Base-by-base conservation (phyloP, 2,329 filamentous ascomycete species). In the Gaeumannomyces tritici region DNA sequence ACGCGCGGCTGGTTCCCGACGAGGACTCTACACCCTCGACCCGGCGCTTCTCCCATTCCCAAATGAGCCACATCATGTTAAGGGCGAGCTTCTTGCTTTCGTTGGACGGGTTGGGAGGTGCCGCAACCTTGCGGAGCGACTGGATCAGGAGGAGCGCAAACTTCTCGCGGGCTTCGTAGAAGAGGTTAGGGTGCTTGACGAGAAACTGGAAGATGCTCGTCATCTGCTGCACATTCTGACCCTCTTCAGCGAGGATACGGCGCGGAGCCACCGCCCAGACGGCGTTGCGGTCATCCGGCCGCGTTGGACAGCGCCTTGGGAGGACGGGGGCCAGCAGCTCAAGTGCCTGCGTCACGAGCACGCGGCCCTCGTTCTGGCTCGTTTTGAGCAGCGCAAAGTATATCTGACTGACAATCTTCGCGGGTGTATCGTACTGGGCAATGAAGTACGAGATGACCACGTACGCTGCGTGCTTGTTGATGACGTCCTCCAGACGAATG, bases 401-500 rank as follows among this genome's bases (percentile, higher is more conserved):
- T 27, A 99, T 93, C 73, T 98, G 93, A 26, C 90, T 89, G 4
- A 95, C 92, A 62, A 99, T 98, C 81, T 98, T 99, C 15, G 90
- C 83, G 0, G 95, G 96, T 0, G 95, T 98, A 69, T 99, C 96
- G 71, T 96, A 99, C 66, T 96, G 90, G 0, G 91, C 91, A 69
- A 99, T 97, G 77, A 99, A 99, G 75, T 97, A 99, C 3, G 91
- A 92, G 65, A 99, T 96, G 7, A 99, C 86, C 6, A 97, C 93
- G 70, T 99, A 99, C 3, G 95, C 93, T 0, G 93, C 95, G 73
- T 98, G 95, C 74, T 99, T 99, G 79, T 98, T 99, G 78, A 99
- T 96, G 63, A 96, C 90, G 73, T 99, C 95, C 71, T 99, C 96
- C n/a, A 99, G 83, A 28, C 91, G 87, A 69, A 99, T 99, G 72